phyloP scores from a whole-genome alignment of 176 grass and related monocot species.

The Pontederia paniculata region DNA sequence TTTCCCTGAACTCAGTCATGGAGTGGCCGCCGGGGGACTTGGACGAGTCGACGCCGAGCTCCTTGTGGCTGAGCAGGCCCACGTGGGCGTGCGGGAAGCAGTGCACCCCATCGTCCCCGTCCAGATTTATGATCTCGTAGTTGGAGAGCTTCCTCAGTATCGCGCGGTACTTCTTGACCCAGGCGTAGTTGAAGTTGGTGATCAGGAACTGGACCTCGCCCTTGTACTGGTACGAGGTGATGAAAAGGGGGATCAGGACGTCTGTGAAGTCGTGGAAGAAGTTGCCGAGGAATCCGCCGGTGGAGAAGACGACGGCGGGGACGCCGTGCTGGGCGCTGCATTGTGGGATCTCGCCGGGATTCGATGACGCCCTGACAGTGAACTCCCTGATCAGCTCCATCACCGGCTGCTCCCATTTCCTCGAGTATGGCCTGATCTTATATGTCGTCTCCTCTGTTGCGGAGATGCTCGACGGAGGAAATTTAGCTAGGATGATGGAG shows the following conservation, averaged over 20 bases:
- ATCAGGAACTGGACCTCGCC: constrained; percentile 5
- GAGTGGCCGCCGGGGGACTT: not conserved
- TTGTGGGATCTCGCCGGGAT: not conserved
- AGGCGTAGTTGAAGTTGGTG: constrained; percentile 11
- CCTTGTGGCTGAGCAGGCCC: constrained; percentile 8
- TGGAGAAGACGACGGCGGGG: constrained; percentile 15
- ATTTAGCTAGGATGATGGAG: not conserved
- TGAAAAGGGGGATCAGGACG: constrained; percentile 12
- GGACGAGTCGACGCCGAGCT: not conserved
- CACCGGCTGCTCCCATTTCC: constrained; percentile 8
- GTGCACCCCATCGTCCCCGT: not conserved
- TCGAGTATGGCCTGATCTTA: constrained; percentile 1
- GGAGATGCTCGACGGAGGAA: not conserved
- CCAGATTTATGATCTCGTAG: constrained; percentile 2
- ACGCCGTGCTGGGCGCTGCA: not conserved
- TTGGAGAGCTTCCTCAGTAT: not conserved
- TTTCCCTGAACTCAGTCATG: constrained; percentile 8
- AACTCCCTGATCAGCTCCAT: constrained; percentile 6
- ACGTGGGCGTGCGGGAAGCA: constrained; percentile 1
- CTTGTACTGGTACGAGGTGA: not conserved
- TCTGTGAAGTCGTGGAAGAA: constrained; percentile 16
- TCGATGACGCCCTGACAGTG: not conserved
- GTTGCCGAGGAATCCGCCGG: constrained; percentile 13
- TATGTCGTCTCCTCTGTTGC: not conserved
- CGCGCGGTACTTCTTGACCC: constrained; percentile 3